Conservation (phyloP, 495 filamentous ascomycete species). For the Tuber brumale region DNA sequence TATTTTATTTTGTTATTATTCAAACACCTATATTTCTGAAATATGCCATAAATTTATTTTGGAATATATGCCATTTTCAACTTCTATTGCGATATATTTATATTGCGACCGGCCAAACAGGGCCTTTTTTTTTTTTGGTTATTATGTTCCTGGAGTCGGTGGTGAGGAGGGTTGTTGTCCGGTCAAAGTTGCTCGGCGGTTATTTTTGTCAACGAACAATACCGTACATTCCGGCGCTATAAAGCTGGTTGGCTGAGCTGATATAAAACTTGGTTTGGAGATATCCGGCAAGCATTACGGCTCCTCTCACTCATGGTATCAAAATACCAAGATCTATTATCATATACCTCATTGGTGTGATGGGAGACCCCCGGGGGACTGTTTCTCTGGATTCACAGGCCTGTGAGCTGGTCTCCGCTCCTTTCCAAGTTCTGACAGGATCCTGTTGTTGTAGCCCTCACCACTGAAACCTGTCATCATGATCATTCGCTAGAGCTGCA, state of each 20-base stretch:
- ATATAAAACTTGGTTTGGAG: background rate
- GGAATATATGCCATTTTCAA: no score
- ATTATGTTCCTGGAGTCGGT: no score
- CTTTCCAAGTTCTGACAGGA: background rate
- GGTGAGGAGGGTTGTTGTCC: no score
- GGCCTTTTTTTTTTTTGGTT: no score
- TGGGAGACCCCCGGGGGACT: background rate
- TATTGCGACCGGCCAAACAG: no score
- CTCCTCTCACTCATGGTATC: background rate
- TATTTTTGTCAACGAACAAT: no score
- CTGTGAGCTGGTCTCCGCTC: background rate
- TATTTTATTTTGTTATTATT: no score
- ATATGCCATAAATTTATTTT: no score
- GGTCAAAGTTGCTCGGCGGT: no score
- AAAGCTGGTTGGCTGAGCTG: background rate
- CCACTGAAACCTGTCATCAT: background rate
- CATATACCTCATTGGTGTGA: background rate
- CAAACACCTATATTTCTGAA: no score
- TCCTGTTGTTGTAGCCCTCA: background rate
- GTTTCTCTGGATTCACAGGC: background rate
- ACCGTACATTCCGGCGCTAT: background rate
- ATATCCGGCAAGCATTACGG: background rate
- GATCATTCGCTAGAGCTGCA: background rate
- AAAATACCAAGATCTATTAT: background rate
- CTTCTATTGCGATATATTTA: no score